These are phyloP conservation scores for Otatea glauca DNA, from an alignment of 176 grass and related monocot species.

Conservation along the genomic window DNA sequence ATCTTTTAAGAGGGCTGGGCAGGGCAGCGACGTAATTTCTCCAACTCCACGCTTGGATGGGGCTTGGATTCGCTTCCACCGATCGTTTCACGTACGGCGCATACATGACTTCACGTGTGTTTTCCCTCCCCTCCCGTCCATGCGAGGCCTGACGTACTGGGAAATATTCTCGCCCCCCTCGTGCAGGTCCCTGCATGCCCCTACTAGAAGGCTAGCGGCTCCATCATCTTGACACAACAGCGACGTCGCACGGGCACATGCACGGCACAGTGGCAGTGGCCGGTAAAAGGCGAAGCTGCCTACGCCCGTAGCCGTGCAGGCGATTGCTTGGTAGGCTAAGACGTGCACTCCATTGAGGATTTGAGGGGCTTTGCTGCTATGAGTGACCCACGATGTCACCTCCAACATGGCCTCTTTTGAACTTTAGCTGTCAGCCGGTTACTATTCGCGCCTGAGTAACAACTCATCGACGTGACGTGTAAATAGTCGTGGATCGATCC, in stretches of 20 bases:
- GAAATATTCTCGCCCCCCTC: slow-evolving; percentile 11
- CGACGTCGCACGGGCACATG: slow-evolving; percentile 29
- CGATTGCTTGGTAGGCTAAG: neutral
- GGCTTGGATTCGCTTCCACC: neutral
- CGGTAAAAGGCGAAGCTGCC: slow-evolving; percentile 4
- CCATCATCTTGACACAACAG: neutral
- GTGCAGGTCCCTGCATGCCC: neutral
- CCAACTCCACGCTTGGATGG: no score
- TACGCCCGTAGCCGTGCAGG: slow-evolving; percentile 38
- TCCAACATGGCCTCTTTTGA: slow-evolving; percentile 41
- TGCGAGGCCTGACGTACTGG: neutral
- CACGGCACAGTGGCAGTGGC: slow-evolving; percentile 24
- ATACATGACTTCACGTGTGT: neutral
- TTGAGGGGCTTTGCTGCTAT: neutral
- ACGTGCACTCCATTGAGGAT: slow-evolving; percentile 13
- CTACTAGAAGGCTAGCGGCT: neutral
- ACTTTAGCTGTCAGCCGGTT: slow-evolving; percentile 25
- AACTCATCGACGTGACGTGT: slow-evolving; percentile 28
- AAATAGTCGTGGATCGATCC: neutral
- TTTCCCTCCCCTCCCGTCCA: neutral
- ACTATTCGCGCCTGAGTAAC: slow-evolving; percentile 11
- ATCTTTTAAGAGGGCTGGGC: no score
- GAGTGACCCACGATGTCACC: slow-evolving; percentile 41
- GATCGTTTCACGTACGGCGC: neutral
- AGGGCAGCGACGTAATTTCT: no score